phyloP scores from a whole-genome alignment of 2,329 filamentous ascomycete genomes.

The Westerdykella ornata region DNA sequence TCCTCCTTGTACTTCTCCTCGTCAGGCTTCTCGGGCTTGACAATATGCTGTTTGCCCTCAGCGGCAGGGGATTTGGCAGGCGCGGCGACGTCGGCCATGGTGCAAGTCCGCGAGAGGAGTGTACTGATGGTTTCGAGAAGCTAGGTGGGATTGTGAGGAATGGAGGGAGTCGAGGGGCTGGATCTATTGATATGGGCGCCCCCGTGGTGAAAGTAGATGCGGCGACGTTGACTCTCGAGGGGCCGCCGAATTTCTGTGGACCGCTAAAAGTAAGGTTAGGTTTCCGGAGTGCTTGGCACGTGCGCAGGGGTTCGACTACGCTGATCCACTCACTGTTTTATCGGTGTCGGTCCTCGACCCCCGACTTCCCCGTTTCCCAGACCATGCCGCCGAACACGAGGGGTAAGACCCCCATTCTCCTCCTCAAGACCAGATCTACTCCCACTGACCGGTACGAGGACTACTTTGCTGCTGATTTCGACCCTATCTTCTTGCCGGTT shows the following conservation, averaged over 20 bases:
- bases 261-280: constrained; percentile 13
- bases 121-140: not conserved
- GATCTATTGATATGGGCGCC: not conserved
- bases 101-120: constrained; percentile 17
- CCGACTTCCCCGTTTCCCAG: not conserved
- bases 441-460: constrained; percentile 68
- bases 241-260: constrained; percentile 4
- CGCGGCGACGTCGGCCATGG: constrained; percentile 36
- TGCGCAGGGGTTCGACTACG: not conserved
- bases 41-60: constrained; percentile 33
- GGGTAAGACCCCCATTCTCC: constrained; percentile 51
- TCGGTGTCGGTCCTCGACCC: not conserved
- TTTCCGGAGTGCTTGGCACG: constrained; percentile 5
- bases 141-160: constrained; percentile 7
- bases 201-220: constrained; percentile 1
- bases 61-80: constrained; percentile 29
- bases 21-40: constrained; percentile 79
- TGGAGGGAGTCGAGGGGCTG: constrained; percentile 3
- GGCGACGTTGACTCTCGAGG: constrained; percentile 2
- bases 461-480: constrained; percentile 54
- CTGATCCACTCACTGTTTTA: not conserved
- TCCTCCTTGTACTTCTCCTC: constrained; percentile 75
- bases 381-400: constrained; percentile 20
- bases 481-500: constrained; percentile 68
- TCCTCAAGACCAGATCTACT: constrained; percentile 70